phyloP scores from a whole-genome alignment of 805 yeast species.

The Wickerhamomyces tratensis region DNA sequence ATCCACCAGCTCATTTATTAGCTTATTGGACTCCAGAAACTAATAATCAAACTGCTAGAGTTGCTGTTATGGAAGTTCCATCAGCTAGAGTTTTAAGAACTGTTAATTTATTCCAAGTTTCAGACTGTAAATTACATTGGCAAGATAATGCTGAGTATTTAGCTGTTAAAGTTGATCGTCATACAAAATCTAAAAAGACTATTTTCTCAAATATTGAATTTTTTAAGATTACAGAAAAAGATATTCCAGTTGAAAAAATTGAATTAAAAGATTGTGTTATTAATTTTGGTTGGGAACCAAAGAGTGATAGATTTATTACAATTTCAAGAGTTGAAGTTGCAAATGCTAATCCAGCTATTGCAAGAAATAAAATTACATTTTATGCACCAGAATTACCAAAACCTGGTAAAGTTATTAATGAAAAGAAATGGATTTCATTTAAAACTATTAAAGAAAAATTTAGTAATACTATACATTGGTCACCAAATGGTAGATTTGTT shows the following conservation, averaged over 20 bases:
- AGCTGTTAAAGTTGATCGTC: conserved; percentile 95
- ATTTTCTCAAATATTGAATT: conserved; percentile 86
- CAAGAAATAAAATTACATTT: conserved; percentile 62
- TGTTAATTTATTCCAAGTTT: conserved; percentile 88
- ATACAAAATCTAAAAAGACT: conserved; percentile 91
- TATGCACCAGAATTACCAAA: conserved; percentile 64
- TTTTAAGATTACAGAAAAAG: conserved; percentile 79
- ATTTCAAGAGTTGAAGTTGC: conserved; percentile 51
- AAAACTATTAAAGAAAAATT: conserved; percentile 51
- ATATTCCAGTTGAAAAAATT: conserved; percentile 88
- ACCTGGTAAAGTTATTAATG: conserved; percentile 37
- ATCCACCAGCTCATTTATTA: conserved; percentile 54
- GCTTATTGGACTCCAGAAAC: conserved; percentile 97
- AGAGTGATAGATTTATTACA: conserved; percentile 75
- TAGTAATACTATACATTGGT: conserved; percentile 71
- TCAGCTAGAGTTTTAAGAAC: conserved; percentile 78
- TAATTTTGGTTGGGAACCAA: conserved; percentile 95
- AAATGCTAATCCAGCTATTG: conserved; percentile 50
- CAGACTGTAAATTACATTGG: conserved; percentile 89
- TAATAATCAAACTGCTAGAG: conserved; percentile 89
- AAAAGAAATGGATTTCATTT: conserved; percentile 49
- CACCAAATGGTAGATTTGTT: conserved; percentile 89
- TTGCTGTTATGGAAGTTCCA: conserved; percentile 81
- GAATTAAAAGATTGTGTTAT: conserved; percentile 86
- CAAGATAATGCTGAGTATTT: conserved; percentile 76